These are phyloP conservation scores for Verruconis gallopava DNA, from an alignment of 2,329 filamentous ascomycete species.

Conservation along the genomic window DNA sequence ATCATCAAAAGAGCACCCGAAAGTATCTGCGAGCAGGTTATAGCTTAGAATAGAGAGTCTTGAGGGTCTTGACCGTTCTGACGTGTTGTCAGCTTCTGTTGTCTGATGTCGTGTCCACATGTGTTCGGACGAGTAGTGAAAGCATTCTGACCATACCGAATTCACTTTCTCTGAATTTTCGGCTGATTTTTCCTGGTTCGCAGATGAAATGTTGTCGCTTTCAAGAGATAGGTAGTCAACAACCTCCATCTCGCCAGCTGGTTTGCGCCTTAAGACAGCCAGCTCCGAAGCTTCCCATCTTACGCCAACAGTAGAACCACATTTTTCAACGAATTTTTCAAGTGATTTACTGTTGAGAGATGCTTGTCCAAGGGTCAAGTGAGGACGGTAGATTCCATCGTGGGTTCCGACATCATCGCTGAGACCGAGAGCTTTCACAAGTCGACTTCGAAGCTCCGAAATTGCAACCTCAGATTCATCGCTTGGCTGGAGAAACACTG, in stretches of 20 bases:
- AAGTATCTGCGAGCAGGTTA: conserved; percentile 1
- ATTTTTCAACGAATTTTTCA: not conserved
- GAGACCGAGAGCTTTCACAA: not conserved
- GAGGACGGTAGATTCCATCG: conserved; percentile 2
- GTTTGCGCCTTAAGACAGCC: not conserved
- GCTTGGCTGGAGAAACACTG: conserved; percentile 6
- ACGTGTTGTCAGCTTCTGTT: not conserved
- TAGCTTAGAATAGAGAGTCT: not conserved
- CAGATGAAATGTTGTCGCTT: not conserved
- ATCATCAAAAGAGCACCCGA: not conserved
- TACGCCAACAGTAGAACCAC: not conserved
- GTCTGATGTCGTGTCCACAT: not conserved
- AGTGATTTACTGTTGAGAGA: not conserved
- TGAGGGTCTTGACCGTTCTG: not conserved
- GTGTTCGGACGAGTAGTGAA: not conserved
- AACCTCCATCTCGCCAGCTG: conserved; percentile 2
- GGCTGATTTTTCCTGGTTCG: not conserved
- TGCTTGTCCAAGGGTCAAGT: conserved; percentile 6
- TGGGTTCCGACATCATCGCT: not conserved
- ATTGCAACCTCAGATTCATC: not conserved
- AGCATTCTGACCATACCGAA: not conserved
- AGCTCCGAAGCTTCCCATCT: not conserved
- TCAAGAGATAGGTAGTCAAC: not conserved
- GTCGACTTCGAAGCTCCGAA: not conserved
- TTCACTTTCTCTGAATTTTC: conserved; percentile 1